Base-by-base conservation (phyloP, 345 rosid genomes). In the Gynandropsis gynandra region DNA sequence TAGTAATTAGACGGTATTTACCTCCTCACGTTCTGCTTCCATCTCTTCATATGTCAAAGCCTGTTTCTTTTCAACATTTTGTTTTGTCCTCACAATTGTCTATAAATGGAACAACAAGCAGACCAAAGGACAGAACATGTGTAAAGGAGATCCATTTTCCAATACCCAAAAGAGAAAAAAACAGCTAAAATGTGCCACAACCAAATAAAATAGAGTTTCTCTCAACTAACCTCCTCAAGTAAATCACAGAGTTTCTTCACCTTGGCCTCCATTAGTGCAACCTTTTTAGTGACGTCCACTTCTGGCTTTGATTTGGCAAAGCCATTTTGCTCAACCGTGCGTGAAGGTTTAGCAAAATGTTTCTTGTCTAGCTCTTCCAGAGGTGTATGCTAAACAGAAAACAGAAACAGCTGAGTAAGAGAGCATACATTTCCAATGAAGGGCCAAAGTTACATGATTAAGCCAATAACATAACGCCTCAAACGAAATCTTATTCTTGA, bases 11-110 rank as follows among this genome's bases (percentile, higher is more conserved):
- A 24, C 2, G 29, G 10, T 36, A 59, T 76, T 61, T 61, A 82
- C 89, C 63, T 85, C 99, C 72, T 85, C 94, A 7, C 94, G 93
- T 54, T 92, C 99, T 56, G 80, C 88, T 67, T 88, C 95, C 85
- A 88, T 88, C 74, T 92, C 99, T 68, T 92, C 97, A 38, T 83
- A 92, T 1, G 89, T 85, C 79, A 85, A 50, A 4, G 97, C 95
- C 63, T 92, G 97, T 72, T 88, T 92, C 87, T 92, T 92, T 59
- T 76, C 85, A 32, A 92, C 66, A 73, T 92, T 88, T 60, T 88
- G 80, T 57, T 78, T 83, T 50, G 98, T 88, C 44, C 72, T 74
- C 42, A 56, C 79, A 58, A 81, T 85, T 38, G 77, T 77, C 99
- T 88, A 69, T 65, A 59, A 27, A 34, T 24, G 15, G n/a, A 0